A percentile compares a stretch with the other conserved stretches of the same genome.
Conservation (phyloP, 2,329 filamentous ascomycete genomes). For the Alternaria hordeiaustralica region DNA sequence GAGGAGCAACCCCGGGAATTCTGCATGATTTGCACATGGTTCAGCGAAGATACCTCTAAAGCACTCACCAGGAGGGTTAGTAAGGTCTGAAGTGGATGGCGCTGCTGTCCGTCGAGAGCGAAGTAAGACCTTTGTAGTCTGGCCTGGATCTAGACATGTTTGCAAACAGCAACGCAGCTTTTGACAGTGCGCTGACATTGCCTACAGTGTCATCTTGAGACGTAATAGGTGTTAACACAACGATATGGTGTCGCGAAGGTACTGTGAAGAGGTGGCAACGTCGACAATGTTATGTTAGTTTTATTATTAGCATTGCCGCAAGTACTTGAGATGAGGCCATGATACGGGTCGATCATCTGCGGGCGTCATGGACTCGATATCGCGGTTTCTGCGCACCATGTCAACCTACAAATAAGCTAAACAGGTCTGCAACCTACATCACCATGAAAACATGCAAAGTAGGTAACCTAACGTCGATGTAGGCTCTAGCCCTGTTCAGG, state of each 20-base stretch:
- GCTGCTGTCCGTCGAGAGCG: neutral
- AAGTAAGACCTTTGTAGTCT: neutral
- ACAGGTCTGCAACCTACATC: neutral
- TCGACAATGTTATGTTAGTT: neutral
- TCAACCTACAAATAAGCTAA: neutral
- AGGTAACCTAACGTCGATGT: neutral
- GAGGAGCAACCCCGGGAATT: neutral
- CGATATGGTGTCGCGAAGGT: neutral
- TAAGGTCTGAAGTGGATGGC: neutral
- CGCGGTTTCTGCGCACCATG: neutral
- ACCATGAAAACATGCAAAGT: neutral
- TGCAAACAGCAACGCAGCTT: neutral
- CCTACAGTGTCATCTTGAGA: neutral
- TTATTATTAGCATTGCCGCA: neutral
- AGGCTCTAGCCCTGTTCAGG: neutral
- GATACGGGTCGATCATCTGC: too few relatives aligned
- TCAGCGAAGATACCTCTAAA: neutral
- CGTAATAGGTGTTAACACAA: neutral
- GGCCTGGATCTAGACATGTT: neutral
- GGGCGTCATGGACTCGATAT: neutral
- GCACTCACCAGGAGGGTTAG: neutral
- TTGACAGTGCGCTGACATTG: neutral
- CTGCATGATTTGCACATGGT: neutral
- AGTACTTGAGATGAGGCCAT: neutral
- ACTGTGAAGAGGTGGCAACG: neutral